phyloP scores from a whole-genome alignment of 1,139 yeast species.

The Suhomyces anneliseae region DNA sequence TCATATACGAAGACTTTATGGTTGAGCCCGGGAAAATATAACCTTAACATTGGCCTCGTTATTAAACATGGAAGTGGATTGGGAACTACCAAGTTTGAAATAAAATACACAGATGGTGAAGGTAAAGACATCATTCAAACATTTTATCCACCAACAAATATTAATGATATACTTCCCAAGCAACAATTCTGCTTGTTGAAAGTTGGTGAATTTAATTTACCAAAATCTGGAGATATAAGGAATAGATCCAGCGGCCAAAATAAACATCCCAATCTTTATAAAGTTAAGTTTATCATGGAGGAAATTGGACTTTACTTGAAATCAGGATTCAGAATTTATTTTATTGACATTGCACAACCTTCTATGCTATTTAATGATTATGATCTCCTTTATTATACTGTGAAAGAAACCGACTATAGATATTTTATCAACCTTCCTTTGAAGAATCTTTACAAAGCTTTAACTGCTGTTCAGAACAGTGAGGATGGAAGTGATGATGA shows the following conservation, averaged over 20 bases:
- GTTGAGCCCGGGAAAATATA: conserved; percentile 55
- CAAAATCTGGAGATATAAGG: conserved; percentile 3
- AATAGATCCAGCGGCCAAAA: not conserved
- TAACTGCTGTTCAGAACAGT: conserved; percentile 37
- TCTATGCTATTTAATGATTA: conserved; percentile 45
- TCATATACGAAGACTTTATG: conserved; percentile 47
- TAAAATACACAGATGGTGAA: conserved; percentile 29
- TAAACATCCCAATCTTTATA: conserved; percentile 27
- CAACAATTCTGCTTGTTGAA: conserved; percentile 52
- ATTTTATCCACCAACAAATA: conserved; percentile 57
- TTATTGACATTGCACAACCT: conserved; percentile 53
- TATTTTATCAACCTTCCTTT: conserved; percentile 45
- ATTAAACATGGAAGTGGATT: conserved; percentile 56
- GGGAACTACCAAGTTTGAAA: conserved; percentile 58
- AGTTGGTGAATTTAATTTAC: conserved; percentile 50
- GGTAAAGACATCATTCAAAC: conserved; percentile 30
- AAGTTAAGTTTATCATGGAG: conserved; percentile 52
- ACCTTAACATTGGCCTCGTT: conserved; percentile 51
- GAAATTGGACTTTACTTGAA: conserved; percentile 60
- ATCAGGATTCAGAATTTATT: conserved; percentile 57
- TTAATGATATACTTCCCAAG: conserved; percentile 57
- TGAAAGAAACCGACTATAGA: conserved; percentile 43
- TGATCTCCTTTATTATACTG: conserved; percentile 43
- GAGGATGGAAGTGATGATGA: conserved; percentile 4
- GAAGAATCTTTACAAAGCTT: conserved; percentile 44